Conservation (phyloP, 2,329 filamentous ascomycete species). For the Ceratocystis smalleyi region DNA sequence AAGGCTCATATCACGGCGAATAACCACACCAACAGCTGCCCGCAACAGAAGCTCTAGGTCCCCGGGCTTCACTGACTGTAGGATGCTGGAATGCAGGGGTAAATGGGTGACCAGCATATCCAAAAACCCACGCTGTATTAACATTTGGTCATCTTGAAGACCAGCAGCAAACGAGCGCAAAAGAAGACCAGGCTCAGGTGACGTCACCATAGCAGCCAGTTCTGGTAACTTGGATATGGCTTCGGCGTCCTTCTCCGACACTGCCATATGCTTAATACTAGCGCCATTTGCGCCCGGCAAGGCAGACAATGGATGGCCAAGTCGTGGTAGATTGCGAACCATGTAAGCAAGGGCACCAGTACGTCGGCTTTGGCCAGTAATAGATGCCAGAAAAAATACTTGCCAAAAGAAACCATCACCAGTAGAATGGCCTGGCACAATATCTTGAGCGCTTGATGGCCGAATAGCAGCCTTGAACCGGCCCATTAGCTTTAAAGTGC, state of each 20-base stretch:
- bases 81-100: conserved; percentile 64
- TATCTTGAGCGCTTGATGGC: conserved; percentile 28
- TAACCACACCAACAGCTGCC: conserved; percentile 75
- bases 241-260: conserved; percentile 26
- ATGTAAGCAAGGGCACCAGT: conserved; percentile 81
- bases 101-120: conserved; percentile 84
- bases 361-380: conserved; percentile 73
- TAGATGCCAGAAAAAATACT: conserved; percentile 83
- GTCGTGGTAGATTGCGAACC: conserved; percentile 55
- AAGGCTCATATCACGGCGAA: conserved; percentile 85
- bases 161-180: conserved; percentile 86
- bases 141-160: conserved; percentile 67
- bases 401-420: conserved; percentile 94
- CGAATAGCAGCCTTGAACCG: conserved; percentile 57
- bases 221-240: neutral
- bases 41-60: conserved; percentile 72
- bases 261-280: conserved; percentile 23
- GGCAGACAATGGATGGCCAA: conserved; percentile 33
- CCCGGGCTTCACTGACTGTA: conserved; percentile 57
- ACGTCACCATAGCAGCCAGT: conserved; percentile 52
- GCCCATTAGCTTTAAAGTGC: conserved; percentile 63
- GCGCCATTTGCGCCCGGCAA: conserved; percentile 25
- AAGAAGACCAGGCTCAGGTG: conserved; percentile 79
- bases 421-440: conserved; percentile 38
- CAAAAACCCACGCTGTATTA: conserved; percentile 87